phyloP scores from a whole-genome alignment of 129 eudicot species.

The Solidago caesia region DNA sequence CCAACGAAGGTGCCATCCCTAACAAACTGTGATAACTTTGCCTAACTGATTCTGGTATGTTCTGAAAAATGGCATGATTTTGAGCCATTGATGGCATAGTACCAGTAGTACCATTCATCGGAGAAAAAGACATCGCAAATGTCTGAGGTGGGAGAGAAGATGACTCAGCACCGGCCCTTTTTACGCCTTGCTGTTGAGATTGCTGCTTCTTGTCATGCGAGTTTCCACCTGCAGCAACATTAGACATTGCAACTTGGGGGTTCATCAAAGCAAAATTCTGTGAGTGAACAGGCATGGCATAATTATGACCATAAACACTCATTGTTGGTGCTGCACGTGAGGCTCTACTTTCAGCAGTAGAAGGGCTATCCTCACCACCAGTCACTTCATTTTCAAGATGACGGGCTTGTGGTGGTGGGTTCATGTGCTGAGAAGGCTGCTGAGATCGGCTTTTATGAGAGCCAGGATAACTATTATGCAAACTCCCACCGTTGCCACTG shows the following conservation, averaged over 20 bases:
- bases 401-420: slow-evolving; percentile 40
- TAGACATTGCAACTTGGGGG: slow-evolving; percentile 42
- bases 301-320: slow-evolving; percentile 74
- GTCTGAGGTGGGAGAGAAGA: slow-evolving; percentile 56
- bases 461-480: slow-evolving; percentile 51
- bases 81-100: slow-evolving; percentile 62
- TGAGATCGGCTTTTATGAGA: slow-evolving; percentile 57
- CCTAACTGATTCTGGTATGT: slow-evolving; percentile 57
- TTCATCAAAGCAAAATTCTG: slow-evolving; percentile 62
- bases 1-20: slow-evolving; percentile 44
- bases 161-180: slow-evolving; percentile 50
- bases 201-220: slow-evolving; percentile 70
- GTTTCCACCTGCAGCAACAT: slow-evolving; percentile 31
- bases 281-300: slow-evolving; percentile 63
- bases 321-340: slow-evolving; percentile 47
- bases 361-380: slow-evolving; percentile 77
- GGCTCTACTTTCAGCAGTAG: slow-evolving; percentile 64
- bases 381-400: slow-evolving; percentile 57
- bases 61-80: slow-evolving; percentile 65
- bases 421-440: slow-evolving; percentile 44
- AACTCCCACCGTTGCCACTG: slow-evolving; percentile 39
- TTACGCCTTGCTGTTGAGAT: slow-evolving; percentile 43
- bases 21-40: slow-evolving; percentile 59
- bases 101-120: slow-evolving; percentile 63
- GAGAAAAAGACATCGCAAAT: slow-evolving; percentile 87